Base-by-base conservation (phyloP, 176 grass and related monocot genomes). In the Hyparrhenia diplandra region DNA sequence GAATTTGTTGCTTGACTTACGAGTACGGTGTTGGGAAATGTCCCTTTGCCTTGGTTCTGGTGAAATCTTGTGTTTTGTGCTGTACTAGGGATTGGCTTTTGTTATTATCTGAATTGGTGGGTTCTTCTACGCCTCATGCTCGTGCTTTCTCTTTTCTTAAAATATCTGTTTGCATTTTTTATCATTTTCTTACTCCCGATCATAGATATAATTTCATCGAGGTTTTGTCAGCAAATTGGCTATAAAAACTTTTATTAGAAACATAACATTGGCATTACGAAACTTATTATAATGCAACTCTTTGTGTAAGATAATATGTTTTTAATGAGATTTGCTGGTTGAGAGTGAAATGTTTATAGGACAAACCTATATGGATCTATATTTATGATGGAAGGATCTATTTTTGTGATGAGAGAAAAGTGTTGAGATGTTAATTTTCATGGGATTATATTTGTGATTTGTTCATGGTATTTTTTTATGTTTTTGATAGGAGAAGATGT, bases 81-180 rank as follows among this genome's bases (percentile, higher is more conserved):
- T 72, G 69, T 72, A 18, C 69, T 72, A 47, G 69, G 69, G 42
- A 72, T 72, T 72, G 69, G 23, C 14, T 72, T 45, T 3, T 28
- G n/a, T 72, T 72, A 18, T 47, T 47, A 30, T 72, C 69, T 47
- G 69, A 23, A 72, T 72, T 72, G 40, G 42, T 72, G 41, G 69
- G 41, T 25, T 42, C n/a, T n/a, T n/a, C 25, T 29, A 29, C 3
- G 8, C 42, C 41, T 18, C 40, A 24, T 18, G 5, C 24, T 47
- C 8, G 11, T 45, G 67, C 6, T 17, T 13, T 5, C 7, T 29
- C 2, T 46, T 46, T 18, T 59, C 3, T 1, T 3, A 10, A 25
- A 25, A 2, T 59, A 13, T 25, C 9, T 24, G 43, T 55, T n/a
- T 55, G 52, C 6, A 3, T 55, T 21, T 55, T 55, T 3, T 55